These are phyloP conservation scores for Kwoniella shivajii DNA, from an alignment of 1,284 basidiomycete genomes.

Conservation along the genomic window DNA sequence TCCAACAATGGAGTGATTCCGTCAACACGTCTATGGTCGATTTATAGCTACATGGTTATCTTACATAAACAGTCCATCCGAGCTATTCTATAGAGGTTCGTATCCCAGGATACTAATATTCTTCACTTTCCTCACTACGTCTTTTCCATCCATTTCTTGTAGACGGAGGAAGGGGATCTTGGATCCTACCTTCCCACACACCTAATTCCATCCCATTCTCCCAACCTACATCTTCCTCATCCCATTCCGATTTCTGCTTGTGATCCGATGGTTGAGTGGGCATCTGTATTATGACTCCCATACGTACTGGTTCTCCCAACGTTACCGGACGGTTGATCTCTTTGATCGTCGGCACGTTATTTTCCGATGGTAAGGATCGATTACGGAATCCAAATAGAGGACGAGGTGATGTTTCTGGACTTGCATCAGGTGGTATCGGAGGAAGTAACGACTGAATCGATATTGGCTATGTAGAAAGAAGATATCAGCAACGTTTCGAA, in stretches of 20 bases:
- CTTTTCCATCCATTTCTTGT: neutral
- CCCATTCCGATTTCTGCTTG: neutral
- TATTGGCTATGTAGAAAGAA: conserved; percentile 3
- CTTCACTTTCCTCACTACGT: neutral
- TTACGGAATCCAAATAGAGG: conserved; percentile 6
- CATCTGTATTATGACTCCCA: conserved; percentile 46
- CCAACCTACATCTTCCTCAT: conserved; percentile 44
- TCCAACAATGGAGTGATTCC: too few relatives aligned
- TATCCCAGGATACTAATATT: too few relatives aligned
- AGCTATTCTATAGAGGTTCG: too few relatives aligned
- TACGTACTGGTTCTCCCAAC: conserved; percentile 33
- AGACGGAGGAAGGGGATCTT: too few relatives aligned
- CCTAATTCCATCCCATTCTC: conserved; percentile 48
- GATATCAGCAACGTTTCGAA: too few relatives aligned
- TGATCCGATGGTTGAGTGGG: conserved; percentile 17
- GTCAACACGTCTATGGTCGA: too few relatives aligned
- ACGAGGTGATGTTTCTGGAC: neutral
- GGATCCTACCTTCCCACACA: conserved; percentile 40
- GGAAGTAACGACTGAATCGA: conserved; percentile 10
- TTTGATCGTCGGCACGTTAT: neutral
- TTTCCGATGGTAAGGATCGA: neutral
- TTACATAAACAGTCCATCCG: too few relatives aligned
- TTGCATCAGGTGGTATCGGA: neutral
- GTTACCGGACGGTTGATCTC: conserved; percentile 20
- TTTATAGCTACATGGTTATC: too few relatives aligned